Evolutionary conservation across 202 grass and related monocot species (phyloP).

Genomic region (Alloteropsis angusta): DNA sequence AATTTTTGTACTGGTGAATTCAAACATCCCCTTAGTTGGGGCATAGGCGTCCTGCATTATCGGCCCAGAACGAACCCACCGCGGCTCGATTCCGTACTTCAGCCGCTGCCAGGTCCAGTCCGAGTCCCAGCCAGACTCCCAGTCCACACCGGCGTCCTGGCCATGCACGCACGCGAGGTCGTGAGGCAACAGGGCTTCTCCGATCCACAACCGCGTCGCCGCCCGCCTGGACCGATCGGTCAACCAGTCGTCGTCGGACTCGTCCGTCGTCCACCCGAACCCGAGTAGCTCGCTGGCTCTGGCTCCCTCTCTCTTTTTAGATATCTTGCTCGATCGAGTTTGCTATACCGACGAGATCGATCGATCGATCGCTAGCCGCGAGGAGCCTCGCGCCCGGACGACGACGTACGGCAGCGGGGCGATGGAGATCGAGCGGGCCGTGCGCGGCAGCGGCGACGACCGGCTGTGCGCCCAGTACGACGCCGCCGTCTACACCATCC

Average conservation of each 20-base stretch:
- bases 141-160: not conserved
- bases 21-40: no score
- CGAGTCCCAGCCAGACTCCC: not conserved
- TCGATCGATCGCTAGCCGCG: not conserved
- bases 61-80: no score
- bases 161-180: not conserved
- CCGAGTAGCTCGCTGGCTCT: no score
- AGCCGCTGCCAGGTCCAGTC: not conserved
- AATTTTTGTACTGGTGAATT: no score
- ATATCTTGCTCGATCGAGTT: not conserved
- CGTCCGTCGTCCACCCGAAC: no score
- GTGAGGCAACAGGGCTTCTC: not conserved
- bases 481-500: slow-evolving; percentile 46
- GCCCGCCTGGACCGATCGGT: not conserved
- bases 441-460: slow-evolving; percentile 35
- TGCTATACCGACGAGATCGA: not conserved
- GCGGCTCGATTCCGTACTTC: no score
- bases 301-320: no score
- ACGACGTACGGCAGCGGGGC: not conserved
- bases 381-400: not conserved
- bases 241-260: not conserved
- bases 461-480: slow-evolving; percentile 55
- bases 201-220: not conserved
- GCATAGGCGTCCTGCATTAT: no score
- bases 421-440: slow-evolving; percentile 62